Evolutionary conservation across 139 green algal species (phyloP).

Genomic region (Tetratostichococcus sp.): DNA sequence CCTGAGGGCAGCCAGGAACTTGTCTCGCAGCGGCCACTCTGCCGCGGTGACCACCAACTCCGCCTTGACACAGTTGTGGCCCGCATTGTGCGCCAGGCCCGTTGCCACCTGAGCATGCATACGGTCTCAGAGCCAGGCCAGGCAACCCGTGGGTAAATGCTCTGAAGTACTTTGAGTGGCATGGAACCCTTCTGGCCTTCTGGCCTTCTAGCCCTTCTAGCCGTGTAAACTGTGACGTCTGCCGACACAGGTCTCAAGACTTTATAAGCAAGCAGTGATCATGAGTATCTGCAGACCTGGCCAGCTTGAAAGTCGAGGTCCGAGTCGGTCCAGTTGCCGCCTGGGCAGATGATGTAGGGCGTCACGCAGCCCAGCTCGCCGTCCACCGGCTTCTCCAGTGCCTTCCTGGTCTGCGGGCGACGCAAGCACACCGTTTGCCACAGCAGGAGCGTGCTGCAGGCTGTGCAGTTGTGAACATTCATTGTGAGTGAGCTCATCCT

Average conservation of each 20-base stretch:
- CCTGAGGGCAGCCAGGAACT: slow-evolving; percentile 55
- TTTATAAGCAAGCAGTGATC: too few relatives aligned
- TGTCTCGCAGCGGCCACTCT: slow-evolving; percentile 60
- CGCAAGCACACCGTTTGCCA: too few relatives aligned
- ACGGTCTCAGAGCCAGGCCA: too few relatives aligned
- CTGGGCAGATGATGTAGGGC: slow-evolving; percentile 74
- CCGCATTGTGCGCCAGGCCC: slow-evolving; percentile 58
- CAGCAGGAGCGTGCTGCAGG: too few relatives aligned
- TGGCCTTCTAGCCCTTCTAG: too few relatives aligned
- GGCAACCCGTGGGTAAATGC: too few relatives aligned
- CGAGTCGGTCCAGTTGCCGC: slow-evolving; percentile 42
- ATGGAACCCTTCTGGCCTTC: too few relatives aligned
- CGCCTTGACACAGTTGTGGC: slow-evolving; percentile 75
- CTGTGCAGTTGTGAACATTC: too few relatives aligned
- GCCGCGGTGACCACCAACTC: slow-evolving; percentile 71
- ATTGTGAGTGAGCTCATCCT: too few relatives aligned
- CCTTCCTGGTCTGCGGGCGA: slow-evolving; percentile 13
- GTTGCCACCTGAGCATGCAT: slow-evolving; percentile 41
- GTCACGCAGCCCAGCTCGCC: slow-evolving; percentile 85
- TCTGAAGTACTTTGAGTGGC: too few relatives aligned
- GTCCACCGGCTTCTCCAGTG: slow-evolving; percentile 40
- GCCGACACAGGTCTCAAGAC: too few relatives aligned
- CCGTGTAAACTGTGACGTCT: too few relatives aligned
- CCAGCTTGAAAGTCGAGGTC: slow-evolving; percentile 73
- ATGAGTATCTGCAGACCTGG: background rate